Base-by-base conservation (phyloP, 257 asterid genomes). In the Rauvolfia tetraphylla region DNA sequence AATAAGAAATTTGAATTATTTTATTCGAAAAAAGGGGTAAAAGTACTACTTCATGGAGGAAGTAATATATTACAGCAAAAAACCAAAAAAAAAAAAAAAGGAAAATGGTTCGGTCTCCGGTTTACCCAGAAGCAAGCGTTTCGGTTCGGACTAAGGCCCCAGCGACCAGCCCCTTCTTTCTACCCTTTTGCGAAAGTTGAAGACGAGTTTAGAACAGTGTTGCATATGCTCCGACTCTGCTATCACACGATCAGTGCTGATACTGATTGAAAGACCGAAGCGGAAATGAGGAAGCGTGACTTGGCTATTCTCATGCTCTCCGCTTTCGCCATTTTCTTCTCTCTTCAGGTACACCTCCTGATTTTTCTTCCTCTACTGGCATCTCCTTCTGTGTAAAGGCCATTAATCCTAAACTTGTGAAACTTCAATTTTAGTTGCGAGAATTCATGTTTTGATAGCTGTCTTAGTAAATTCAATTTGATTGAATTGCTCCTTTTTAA, bases 301-400 rank as follows among this genome's bases (percentile, higher is more conserved):
- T 89, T 95, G 73, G 97, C 98, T 62, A 93, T 95, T 81, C 83
- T 95, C 71, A 87, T 93, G 95, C 98, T 95, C 51, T 88, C 98
- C 65, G 98, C 99, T 79, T 95, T 95, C 86, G 98, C 99, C 80
- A 91, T 93, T 84, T 95, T 93, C 92, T 93, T 95, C 83, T 91
- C 98, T 77, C 97, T 95, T 74, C 99, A 95, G 97, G 99, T 90
- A 80, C 68, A 49, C 20, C 4, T 7, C n/a, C 3, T 46, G 49
- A 15, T 48, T 57, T 56, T 20, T 42, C 17, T 39, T 34, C 57
- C 3, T 11, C 34, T 18, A 48, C 62, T 61, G 12, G 22, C n/a
- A 8, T 29, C 53, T 31, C 75, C 15, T 39, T 11, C 63, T 15
- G 27, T 23, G 29, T n/a, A 66, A 68, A 72, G 80, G 66, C 51